phyloP scores from a whole-genome alignment of 305 asterid genomes.

The Fraxinus ornus region DNA sequence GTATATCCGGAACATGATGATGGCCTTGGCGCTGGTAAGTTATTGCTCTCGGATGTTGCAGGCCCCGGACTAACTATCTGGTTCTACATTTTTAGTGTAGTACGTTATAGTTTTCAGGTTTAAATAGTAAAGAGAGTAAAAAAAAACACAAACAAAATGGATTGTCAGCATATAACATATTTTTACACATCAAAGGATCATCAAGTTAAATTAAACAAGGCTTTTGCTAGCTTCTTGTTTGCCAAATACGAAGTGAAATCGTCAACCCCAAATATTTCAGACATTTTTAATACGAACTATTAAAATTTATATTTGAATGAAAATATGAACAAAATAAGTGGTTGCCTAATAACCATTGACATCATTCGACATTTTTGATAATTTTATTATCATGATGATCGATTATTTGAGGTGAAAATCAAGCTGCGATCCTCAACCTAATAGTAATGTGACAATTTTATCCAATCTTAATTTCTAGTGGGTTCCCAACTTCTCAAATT shows the following conservation, averaged over 20 bases:
- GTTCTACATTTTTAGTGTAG: slow-evolving; percentile 39
- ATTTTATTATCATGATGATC: background rate
- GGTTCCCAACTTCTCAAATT: background rate
- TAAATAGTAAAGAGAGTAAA: slow-evolving; percentile 7
- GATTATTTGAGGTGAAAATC: background rate
- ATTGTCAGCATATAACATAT: background rate
- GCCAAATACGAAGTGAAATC: background rate
- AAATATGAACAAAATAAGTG: background rate
- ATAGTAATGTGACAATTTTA: background rate
- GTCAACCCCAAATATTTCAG: background rate
- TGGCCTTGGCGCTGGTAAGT: slow-evolving; percentile 36
- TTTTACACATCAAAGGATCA: background rate
- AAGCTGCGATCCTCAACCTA: background rate
- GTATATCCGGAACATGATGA: slow-evolving; percentile 41
- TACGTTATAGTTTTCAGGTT: slow-evolving; percentile 17
- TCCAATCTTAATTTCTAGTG: background rate
- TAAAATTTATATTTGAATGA: background rate
- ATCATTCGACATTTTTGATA: background rate
- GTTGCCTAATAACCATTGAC: background rate
- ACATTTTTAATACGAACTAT: background rate
- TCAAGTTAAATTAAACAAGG: background rate
- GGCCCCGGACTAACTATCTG: slow-evolving; percentile 56
- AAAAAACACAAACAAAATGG: background rate
- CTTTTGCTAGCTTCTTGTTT: background rate
- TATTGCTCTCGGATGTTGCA: slow-evolving; percentile 76